Evolutionary conservation across 768 basidiomycete genomes (phyloP), one percentile per base, ranked within the genome.

Genomic region (Crassisporium funariophilum): DNA sequence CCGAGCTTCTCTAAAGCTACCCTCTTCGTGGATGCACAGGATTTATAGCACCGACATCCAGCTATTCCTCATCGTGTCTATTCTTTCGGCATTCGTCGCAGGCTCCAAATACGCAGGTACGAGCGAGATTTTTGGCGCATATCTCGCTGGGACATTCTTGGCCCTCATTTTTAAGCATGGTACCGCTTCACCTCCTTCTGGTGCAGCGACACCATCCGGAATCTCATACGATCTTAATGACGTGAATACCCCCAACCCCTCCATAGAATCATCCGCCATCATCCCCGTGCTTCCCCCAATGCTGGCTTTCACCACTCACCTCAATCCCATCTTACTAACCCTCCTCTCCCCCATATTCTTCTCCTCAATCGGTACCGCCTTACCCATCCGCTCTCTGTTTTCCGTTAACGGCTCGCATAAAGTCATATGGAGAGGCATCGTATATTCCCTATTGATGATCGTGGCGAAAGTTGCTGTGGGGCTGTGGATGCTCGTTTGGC

Each of bases 321-420:
- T 81, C 42, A 47, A 51, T 35, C 73, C 74, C 12, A 34, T 76
- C 13, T 65, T 76, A 40, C 53, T 66, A 35, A 59, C 60, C 35
- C 53, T 86, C 25, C 66, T 86, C 19, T 71, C 75, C 0, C 85
- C 86, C 1, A 59, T 86, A 2, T 87, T 87, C 70, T 87, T 87
- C 50, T 80, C 76, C 5, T 82, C 81, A 27, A 82, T 87, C 35
- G 85, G 84, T 1, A 71, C 67, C 38, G 70, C 79, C 0, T 74
- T 85, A 38, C 83, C 82, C 1, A 64, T 76, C 36, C 61, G 69
- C 6, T 61, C 70, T 10, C 58, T 76, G 15, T 66, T 71, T 34
- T 59, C 64, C 4, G 75, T 80, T 29, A 57, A 76, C 71, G 21
- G 58, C 2, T 62, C 65, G 6, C 60, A 61, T 41, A 49, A 63